Base-by-base conservation (phyloP, 2,329 filamentous ascomycete species). In the Exophiala sp. region DNA sequence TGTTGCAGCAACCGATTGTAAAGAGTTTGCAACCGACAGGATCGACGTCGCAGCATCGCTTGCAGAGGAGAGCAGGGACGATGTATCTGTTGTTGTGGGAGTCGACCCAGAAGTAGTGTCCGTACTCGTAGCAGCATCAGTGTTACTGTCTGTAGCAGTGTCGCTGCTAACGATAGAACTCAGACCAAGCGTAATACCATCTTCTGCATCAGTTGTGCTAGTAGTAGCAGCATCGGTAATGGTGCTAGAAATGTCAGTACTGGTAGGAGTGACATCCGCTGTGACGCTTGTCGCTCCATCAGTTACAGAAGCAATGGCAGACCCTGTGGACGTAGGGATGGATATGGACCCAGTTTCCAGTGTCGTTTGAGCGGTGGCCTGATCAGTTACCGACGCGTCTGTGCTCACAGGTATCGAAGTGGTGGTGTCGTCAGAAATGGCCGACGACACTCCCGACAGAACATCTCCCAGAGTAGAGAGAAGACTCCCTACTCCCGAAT, bases 121-220 rank as follows among this genome's bases (percentile, higher is more conserved):
- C n/a, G 56, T 55, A 19, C 57, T 55, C n/a, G 62, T 55, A 8
- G 58, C 53, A 14, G 55, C 34, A 38, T 56, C 53, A 32, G 43
- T 46, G n/a, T 56, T 52, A 32, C 38, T 46, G n/a, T 41, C 49
- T 21, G 53, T 41, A 5, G 48, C 34, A 22, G 32, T 48, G 24
- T 27, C 49, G 14, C 37, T 47, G 9, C 30, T 52, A 16, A 57
- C 35, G 21, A 57, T 52, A 13, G 48, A 43, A 24, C 45, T 39
- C 16, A 51, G 45, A 7, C 51, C 54, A 13, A 57, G 35, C 4
- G 54, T 57, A 21, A 52, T 54, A 7, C 51, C 54, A 14, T 19
- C 22, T 13, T 37, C 44, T 2, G 34, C 24, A 13, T 38, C 11
- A 6, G 39, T 50, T 32, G 39, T 13, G 11, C 23, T 48, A 6